Percentiles rank a stretch among this genome's conserved stretches.
phyloP scores from a whole-genome alignment of 2,329 filamentous ascomycete species.

The Gliomastix tumulicola region DNA sequence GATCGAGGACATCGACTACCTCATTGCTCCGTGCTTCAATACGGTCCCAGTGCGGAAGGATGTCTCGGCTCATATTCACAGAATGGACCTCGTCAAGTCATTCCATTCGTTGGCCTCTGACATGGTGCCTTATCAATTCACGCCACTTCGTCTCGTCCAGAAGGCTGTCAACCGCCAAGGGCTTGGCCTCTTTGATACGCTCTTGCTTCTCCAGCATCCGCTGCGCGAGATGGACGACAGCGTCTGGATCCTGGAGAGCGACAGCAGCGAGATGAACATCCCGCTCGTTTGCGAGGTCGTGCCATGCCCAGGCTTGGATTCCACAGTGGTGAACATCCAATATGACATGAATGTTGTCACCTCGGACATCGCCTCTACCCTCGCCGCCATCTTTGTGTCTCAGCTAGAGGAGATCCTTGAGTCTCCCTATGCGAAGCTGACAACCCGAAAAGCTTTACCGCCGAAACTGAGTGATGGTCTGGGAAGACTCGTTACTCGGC shows the following conservation, averaged over 20 bases:
- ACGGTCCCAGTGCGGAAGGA: slow-evolving; percentile 67
- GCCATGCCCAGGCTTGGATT: slow-evolving; percentile 45
- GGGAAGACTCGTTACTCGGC: slow-evolving; percentile 9
- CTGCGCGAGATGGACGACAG: slow-evolving; percentile 44
- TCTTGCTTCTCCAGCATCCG: slow-evolving; percentile 71
- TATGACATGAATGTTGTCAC: slow-evolving; percentile 40
- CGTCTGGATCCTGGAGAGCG: slow-evolving; percentile 50
- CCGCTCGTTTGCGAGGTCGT: slow-evolving; percentile 72
- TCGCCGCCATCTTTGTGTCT: slow-evolving; percentile 21
- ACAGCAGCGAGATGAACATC: slow-evolving; percentile 62
- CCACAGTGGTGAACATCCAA: slow-evolving; percentile 54
- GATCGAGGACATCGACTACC: slow-evolving; percentile 57
- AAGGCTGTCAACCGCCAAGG: slow-evolving; percentile 30
- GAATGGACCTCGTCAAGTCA: slow-evolving; percentile 37
- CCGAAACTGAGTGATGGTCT: slow-evolving; percentile 9
- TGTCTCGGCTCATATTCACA: slow-evolving; percentile 23
- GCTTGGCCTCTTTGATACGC: slow-evolving; percentile 65
- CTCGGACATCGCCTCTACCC: slow-evolving; percentile 13
- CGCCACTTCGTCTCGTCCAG: slow-evolving; percentile 67
- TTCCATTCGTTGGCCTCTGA: slow-evolving; percentile 58
- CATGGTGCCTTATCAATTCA: slow-evolving; percentile 64
- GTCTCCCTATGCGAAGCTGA: slow-evolving; percentile 15
- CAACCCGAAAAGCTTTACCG: slow-evolving; percentile 13
- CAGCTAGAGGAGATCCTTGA: slow-evolving; percentile 15
- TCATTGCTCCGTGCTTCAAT: slow-evolving; percentile 91